A percentile compares a stretch with the other conserved stretches of the same genome.
phyloP scores from a whole-genome alignment of 2,329 filamentous ascomycete species.

The Apiospora saccharicola region DNA sequence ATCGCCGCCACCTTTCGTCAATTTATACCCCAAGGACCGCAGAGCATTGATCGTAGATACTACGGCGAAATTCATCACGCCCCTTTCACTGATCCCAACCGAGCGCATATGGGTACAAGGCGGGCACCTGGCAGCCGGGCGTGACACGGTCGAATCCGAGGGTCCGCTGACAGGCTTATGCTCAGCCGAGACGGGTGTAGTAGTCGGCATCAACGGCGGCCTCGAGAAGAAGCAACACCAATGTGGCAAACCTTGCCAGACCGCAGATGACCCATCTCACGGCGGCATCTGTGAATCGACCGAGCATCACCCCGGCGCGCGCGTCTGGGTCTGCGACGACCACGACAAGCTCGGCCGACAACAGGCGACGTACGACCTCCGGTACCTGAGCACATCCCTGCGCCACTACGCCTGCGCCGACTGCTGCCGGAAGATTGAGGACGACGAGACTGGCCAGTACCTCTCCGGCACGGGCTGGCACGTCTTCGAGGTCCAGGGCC shows the following conservation, averaged over 20 bases:
- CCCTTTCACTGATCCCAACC: slow-evolving; percentile 4
- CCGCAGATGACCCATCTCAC: background rate
- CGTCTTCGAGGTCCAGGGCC: slow-evolving; percentile 30
- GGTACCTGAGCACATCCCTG: slow-evolving; percentile 33
- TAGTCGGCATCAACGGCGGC: background rate
- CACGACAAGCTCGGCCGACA: slow-evolving; percentile 38
- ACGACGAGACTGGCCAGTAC: background rate
- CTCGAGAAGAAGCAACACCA: background rate
- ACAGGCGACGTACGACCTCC: slow-evolving; percentile 30
- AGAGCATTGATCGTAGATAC: background rate
- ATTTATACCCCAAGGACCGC: background rate
- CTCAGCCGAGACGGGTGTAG: background rate
- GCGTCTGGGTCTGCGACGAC: slow-evolving; percentile 32
- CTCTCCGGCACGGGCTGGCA: slow-evolving; percentile 31
- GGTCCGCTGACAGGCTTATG: background rate
- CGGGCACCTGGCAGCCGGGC: background rate
- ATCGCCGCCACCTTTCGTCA: slow-evolving; percentile 3
- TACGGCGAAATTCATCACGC: no score
- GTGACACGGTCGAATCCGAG: background rate
- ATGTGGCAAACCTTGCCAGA: slow-evolving; percentile 9
- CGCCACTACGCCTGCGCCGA: slow-evolving; percentile 46
- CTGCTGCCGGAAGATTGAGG: slow-evolving; percentile 36
- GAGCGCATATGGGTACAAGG: background rate
- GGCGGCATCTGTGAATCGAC: slow-evolving; percentile 33
- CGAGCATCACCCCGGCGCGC: slow-evolving; percentile 26